Evolutionary conservation across 139 green algal species (phyloP).

Genomic region (Marvania coccoides): DNA sequence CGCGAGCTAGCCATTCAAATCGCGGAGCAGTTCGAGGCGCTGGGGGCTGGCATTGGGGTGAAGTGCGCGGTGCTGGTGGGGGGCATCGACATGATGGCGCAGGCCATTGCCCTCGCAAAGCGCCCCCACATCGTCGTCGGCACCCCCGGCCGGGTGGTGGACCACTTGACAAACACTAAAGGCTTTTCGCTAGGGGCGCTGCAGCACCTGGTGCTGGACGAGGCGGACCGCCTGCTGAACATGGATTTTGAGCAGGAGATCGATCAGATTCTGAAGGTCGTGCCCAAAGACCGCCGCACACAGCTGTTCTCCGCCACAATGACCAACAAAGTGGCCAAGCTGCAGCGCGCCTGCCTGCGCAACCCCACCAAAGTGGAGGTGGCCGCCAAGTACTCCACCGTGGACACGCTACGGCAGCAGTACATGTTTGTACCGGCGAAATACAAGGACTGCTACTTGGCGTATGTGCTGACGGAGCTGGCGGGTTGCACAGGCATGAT

Average conservation of each 20-base stretch:
- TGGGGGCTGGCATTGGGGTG: constrained; percentile 85
- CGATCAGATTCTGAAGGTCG: constrained; percentile 93
- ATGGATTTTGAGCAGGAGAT: constrained; percentile 99
- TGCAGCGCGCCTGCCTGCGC: constrained; percentile 92
- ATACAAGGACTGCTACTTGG: constrained; percentile 97
- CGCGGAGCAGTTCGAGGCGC: constrained; percentile 93
- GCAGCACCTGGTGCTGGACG: constrained; percentile 90
- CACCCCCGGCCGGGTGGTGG: constrained; percentile 92
- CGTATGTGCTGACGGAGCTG: constrained; percentile 79
- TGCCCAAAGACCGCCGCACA: constrained; percentile 70
- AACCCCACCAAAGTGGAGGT: constrained; percentile 96
- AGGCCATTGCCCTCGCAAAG: constrained; percentile 83
- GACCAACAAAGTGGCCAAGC: constrained; percentile 97
- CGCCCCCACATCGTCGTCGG: constrained; percentile 93
- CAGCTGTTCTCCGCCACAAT: constrained; percentile 98
- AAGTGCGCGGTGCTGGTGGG: constrained; percentile 86
- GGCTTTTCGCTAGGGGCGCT: constrained; percentile 83
- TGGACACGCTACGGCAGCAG: constrained; percentile 95
- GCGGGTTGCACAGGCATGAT: constrained; percentile 69
- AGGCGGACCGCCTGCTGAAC: constrained; percentile 98
- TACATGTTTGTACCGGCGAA: constrained; percentile 98
- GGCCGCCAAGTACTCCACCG: constrained; percentile 89
- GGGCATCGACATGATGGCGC: constrained; percentile 97
- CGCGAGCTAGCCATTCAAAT: constrained; percentile 99
- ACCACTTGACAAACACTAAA: constrained; percentile 99